A percentile compares a stretch with the other conserved stretches of the same genome.
phyloP scores from a whole-genome alignment of 768 basidiomycete genomes.

The Cystobasidiopsis lactophilus region DNA sequence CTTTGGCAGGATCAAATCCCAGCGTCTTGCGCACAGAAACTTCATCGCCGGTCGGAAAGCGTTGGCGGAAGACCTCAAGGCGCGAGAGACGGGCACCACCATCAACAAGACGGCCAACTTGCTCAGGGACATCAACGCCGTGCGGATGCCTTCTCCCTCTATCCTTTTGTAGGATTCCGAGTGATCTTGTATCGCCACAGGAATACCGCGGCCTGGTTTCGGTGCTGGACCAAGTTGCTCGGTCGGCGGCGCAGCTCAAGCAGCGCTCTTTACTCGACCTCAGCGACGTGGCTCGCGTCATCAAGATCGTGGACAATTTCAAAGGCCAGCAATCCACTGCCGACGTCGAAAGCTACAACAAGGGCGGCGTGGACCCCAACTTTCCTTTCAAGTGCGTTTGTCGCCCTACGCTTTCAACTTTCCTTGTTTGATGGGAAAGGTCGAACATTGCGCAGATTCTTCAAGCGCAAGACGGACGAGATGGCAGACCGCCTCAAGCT shows the following conservation, averaged over 20 bases:
- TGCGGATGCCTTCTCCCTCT: not conserved
- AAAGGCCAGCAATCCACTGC: not conserved
- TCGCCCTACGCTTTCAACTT: not conserved
- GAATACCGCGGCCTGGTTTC: conserved; percentile 4
- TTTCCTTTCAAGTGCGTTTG: conserved; percentile 5
- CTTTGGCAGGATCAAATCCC: not conserved
- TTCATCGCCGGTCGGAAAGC: conserved; percentile 11
- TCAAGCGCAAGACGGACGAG: conserved; percentile 15
- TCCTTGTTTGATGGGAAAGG: not conserved
- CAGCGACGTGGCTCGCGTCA: conserved; percentile 5
- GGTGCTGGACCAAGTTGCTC: conserved; percentile 2
- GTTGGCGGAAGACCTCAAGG: conserved; percentile 13
- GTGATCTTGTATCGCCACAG: not conserved
- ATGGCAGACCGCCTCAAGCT: conserved; percentile 6
- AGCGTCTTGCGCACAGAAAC: conserved; percentile 6
- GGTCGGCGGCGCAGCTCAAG: conserved; percentile 1
- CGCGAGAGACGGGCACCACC: conserved; percentile 10
- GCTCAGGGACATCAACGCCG: not conserved
- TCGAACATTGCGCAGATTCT: conserved; percentile 12
- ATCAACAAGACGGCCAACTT: conserved; percentile 9
- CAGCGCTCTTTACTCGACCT: conserved; percentile 4
- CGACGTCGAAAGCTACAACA: not conserved
- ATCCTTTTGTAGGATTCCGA: not conserved
- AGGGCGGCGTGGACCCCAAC: not conserved
- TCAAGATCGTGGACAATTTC: conserved; percentile 10